A percentile compares a stretch with the other conserved stretches of the same genome.
Conservation (phyloP, 257 asterid genomes). For the Solanum ossicruentum region DNA sequence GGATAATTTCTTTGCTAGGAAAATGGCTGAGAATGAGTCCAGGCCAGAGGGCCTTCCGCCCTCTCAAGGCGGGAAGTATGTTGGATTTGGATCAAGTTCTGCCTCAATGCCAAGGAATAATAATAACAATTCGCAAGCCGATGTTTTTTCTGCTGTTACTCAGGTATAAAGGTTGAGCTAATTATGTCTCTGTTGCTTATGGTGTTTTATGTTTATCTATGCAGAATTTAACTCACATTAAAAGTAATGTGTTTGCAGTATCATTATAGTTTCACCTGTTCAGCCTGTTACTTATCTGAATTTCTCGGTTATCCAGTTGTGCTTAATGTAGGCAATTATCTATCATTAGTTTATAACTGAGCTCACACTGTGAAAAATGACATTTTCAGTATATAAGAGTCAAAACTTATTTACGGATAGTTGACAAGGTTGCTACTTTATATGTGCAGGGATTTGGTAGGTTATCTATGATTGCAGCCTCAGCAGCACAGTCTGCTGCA, state of each 20-base stretch:
- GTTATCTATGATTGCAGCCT: conserved; percentile 71
- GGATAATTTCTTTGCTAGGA: conserved; percentile 53
- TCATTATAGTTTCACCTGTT: background rate
- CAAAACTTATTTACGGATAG: background rate
- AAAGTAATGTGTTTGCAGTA: background rate
- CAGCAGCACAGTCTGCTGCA: conserved; percentile 86
- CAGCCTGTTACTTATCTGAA: background rate
- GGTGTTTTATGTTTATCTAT: background rate
- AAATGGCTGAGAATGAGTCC: conserved; percentile 54
- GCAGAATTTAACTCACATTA: background rate
- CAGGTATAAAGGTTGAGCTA: conserved; percentile 34
- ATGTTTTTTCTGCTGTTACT: conserved; percentile 63
- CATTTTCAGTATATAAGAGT: background rate
- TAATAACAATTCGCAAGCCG: conserved; percentile 27
- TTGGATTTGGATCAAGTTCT: conserved; percentile 78
- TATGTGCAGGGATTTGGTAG: conserved; percentile 65
- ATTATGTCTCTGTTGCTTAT: background rate
- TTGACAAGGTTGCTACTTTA: background rate
- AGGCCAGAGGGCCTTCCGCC: conserved; percentile 85
- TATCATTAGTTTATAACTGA: background rate
- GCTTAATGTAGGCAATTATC: background rate
- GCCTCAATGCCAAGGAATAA: conserved; percentile 25
- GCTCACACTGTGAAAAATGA: background rate
- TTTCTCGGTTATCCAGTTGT: background rate
- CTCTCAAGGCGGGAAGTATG: conserved; percentile 93